A percentile compares a stretch with the other conserved stretches of the same genome.
phyloP scores from a whole-genome alignment of 768 basidiomycete genomes.

The Lentinula raphanica region DNA sequence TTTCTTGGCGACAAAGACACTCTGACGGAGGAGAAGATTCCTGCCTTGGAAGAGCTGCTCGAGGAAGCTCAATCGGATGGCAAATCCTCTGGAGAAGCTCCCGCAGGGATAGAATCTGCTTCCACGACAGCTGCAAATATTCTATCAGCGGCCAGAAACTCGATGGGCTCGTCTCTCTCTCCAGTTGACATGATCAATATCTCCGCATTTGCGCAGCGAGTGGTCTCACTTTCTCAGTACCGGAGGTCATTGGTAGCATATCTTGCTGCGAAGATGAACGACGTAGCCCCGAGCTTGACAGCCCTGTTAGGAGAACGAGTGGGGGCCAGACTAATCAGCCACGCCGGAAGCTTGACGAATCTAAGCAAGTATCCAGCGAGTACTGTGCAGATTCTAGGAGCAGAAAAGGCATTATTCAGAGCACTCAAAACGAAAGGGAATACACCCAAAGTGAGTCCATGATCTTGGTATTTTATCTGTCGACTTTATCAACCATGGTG shows the following conservation, averaged over 20 bases:
- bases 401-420: conserved; percentile 96
- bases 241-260: conserved; percentile 86
- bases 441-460: conserved; percentile 76
- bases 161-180: conserved; percentile 88
- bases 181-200: conserved; percentile 97
- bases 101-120: neutral
- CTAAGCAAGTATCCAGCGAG: conserved; percentile 97
- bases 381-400: conserved; percentile 96
- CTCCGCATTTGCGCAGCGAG: conserved; percentile 81
- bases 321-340: conserved; percentile 88
- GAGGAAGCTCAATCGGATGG: conserved; percentile 54
- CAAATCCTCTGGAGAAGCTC: neutral
- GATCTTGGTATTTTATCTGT: no score
- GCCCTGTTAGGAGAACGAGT: conserved; percentile 90
- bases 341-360: conserved; percentile 95
- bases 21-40: conserved; percentile 72
- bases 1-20: conserved; percentile 89
- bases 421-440: conserved; percentile 98
- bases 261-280: conserved; percentile 95
- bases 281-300: conserved; percentile 89
- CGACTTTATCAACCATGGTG: neutral
- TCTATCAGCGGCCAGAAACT: conserved; percentile 88
- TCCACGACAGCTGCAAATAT: conserved; percentile 85
- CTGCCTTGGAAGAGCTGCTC: conserved; percentile 71
- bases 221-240: conserved; percentile 90